Conservation (phyloP, 331 rosid genomes). For the Pyracantha coccinea region DNA sequence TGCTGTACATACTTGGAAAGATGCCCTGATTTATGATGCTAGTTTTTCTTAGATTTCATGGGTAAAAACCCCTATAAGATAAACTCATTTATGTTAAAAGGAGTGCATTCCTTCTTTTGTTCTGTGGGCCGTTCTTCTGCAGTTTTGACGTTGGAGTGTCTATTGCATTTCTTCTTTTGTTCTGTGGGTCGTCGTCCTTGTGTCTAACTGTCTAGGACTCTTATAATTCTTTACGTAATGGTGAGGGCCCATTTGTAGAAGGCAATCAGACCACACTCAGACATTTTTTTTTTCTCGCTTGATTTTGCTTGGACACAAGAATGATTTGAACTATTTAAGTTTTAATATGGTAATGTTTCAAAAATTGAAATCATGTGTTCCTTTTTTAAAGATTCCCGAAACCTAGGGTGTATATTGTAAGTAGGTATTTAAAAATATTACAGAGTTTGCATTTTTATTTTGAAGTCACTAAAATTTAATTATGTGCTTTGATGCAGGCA, state of each 20-base stretch:
- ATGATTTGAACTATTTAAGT: background rate
- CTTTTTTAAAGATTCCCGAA: background rate
- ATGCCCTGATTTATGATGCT: background rate
- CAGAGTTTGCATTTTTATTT: background rate
- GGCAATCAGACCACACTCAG: background rate
- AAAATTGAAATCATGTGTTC: background rate
- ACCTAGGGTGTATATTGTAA: background rate
- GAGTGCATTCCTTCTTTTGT: background rate
- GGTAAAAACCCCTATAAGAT: background rate
- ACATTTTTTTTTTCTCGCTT: background rate
- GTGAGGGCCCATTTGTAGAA: background rate
- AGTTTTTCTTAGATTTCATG: background rate
- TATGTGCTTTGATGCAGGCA: constrained; percentile 45
- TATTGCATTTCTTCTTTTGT: background rate
- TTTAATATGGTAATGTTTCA: background rate
- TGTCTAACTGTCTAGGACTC: background rate
- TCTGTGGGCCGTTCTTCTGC: background rate
- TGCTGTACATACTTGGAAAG: constrained; percentile 6
- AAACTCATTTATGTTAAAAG: background rate
- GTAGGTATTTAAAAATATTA: background rate
- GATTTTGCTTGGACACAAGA: background rate
- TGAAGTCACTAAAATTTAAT: background rate
- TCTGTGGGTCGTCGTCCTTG: background rate
- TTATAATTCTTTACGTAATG: too few species aligned
- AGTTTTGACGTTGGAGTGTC: background rate